Evolutionary conservation across 805 yeast species (phyloP).

Genomic region (Maudiozyma bulderi): DNA sequence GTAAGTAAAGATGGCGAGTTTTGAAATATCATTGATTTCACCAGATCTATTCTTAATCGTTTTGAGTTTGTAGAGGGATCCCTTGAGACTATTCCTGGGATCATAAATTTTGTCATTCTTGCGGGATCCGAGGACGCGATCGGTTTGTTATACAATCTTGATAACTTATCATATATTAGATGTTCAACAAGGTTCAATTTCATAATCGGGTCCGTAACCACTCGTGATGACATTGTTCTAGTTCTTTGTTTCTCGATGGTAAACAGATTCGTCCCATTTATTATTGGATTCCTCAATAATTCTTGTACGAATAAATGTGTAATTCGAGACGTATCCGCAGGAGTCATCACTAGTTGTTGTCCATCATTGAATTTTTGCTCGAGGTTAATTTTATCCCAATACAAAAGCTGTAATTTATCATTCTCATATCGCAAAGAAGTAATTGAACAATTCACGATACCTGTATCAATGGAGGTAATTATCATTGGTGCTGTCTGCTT

Average conservation of each 20-base stretch:
- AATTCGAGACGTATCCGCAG: slow-evolving; percentile 18
- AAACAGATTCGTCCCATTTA: slow-evolving; percentile 31
- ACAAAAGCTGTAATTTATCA: slow-evolving; percentile 14
- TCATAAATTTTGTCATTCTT: slow-evolving; percentile 24
- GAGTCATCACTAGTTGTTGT: slow-evolving; percentile 13
- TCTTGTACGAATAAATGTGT: not conserved
- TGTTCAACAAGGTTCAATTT: slow-evolving; percentile 46
- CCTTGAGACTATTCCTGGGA: not conserved
- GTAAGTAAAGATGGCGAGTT: not conserved
- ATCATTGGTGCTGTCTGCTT: slow-evolving; percentile 7
- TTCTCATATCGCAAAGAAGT: slow-evolving; percentile 15
- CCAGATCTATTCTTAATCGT: slow-evolving; percentile 1
- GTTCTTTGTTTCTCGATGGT: slow-evolving; percentile 50
- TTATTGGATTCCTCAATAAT: not conserved
- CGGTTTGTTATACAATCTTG: slow-evolving; percentile 2
- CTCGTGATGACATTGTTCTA: slow-evolving; percentile 38
- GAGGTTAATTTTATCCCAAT: slow-evolving; percentile 31
- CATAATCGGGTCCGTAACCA: slow-evolving; percentile 42
- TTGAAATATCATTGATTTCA: not conserved
- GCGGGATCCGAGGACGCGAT: slow-evolving; percentile 24
- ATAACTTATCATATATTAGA: slow-evolving; percentile 14
- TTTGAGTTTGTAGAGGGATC: not conserved
- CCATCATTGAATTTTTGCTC: slow-evolving; percentile 7
- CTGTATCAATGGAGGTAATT: slow-evolving; percentile 31
- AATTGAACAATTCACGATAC: slow-evolving; percentile 31